Evolutionary conservation across 2,329 filamentous ascomycete genomes (phyloP), one percentile per base, ranked within the genome.

Genomic region (Diaporthe caulivora): DNA sequence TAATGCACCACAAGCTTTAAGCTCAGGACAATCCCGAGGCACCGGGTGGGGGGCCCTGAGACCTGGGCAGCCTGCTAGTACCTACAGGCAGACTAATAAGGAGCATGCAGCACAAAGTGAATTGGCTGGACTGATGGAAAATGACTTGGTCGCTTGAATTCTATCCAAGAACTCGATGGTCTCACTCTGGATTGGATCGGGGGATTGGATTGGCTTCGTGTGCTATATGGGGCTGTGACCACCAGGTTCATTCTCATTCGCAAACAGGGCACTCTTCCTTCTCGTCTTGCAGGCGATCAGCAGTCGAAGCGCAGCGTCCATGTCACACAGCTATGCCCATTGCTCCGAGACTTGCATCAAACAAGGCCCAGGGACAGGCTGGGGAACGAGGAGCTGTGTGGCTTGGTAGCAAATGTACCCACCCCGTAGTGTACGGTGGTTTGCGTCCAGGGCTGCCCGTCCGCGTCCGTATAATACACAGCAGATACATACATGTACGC

Each of bases 1-100:
- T 44, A 53, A 40, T 67, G 47, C 47, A 49, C 21, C 42, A 67
- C 47, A 67, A 53, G 62, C 62, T 67, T 67, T 67, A 67, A 67
- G 47, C 47, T 37, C 62, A 17, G 37, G 62, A 24, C 62, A 37
- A 67, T 67, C 62, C 62, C 62, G 62, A 7, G 15, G 47, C 31
- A 18, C 40, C 29, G 47, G 62, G 62, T 53, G 62, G 62, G 62
- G 62, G 62, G 5, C n/a, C n/a, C 42, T 65, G 42, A 29, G 24
- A 34, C n/a, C 44, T 26, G n/a, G 44, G 26, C 26, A 51, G 60
- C 60, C 31, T 37, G 3, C 15, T 29, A 18, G 40, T 47, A 47
- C 58, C 58, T 47, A 31, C 17, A 26, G 13, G 13, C 37, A 10
- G 37, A 40, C 11, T 40, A 40, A 40, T 40, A 40, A 40, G n/a